Evolutionary conservation across 306 rosid species (phyloP), one percentile per base, ranked within the genome.

Genomic region (Cicer chorassanicum): DNA sequence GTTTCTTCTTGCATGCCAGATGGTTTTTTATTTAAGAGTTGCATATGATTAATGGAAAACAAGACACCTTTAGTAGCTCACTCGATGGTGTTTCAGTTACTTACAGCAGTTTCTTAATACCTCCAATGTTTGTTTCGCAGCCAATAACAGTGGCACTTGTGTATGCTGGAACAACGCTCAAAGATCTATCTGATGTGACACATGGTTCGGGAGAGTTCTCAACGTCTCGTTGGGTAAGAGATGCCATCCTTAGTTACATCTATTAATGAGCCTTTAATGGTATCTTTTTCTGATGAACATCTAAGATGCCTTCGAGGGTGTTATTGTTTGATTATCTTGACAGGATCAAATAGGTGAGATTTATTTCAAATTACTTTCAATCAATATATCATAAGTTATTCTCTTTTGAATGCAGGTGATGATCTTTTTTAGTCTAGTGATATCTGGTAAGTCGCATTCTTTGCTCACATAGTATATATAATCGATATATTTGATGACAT

Each of bases 171-270:
- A 94, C 99, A 36, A 92, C 96, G 38, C 89, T 94, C 59, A 91
- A 94, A 80, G 97, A 91, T 85, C 87, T 91, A 48, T 94, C 98
- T 50, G 98, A 90, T 73, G 96, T 91, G 70, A 89, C 95, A 38
- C 93, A 90, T 45, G 94, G 96, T 46, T 89, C 94, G 94, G 80
- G 83, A 63, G 90, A 84, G 38, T 81, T 91, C 72, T 82, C 97
- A 36, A 87, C 64, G 72, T 78, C 95, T 66, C 91, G 83, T 71
- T 90, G 89, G 91, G 98, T 90, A 83, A 81, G 90, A 74, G 21
- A 66, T 71, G 18, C 61, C 15, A 15, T 78, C 75, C 57, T 55
- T n/a, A 43, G 40, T 61, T 68, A 41, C 56, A 46, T 45, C 50
- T 53, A 46, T 70, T 64, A 14, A 70, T 18, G 39, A 53, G 42